Conservation (phyloP, 2,329 filamentous ascomycete genomes). For the Fulvia fulva region DNA sequence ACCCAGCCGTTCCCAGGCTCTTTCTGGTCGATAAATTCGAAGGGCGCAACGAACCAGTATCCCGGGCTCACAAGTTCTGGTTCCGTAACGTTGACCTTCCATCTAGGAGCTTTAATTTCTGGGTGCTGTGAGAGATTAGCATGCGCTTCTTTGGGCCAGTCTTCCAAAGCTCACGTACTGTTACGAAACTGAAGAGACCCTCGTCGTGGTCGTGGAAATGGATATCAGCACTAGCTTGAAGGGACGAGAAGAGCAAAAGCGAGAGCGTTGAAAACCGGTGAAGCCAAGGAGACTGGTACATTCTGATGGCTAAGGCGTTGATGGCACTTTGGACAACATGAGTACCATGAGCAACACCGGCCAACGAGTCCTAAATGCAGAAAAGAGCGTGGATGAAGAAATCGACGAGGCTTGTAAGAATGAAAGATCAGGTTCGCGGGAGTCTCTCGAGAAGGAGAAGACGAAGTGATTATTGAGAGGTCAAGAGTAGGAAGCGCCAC, state of each 20-base stretch:
- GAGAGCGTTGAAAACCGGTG: not conserved
- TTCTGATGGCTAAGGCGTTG: not conserved
- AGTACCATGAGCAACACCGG: not conserved
- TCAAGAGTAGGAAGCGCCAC: not conserved
- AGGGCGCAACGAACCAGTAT: constrained; percentile 23
- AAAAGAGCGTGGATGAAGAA: not conserved
- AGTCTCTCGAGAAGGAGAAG: not conserved
- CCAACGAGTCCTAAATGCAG: not conserved
- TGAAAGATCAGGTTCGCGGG: not conserved
- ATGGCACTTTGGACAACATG: not conserved
- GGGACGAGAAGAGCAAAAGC: constrained; percentile 1
- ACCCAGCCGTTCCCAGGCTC: constrained; percentile 15
- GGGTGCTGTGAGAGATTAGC: constrained; percentile 9
- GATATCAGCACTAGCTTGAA: not conserved
- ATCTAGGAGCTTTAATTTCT: constrained; percentile 19
- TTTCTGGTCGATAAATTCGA: constrained; percentile 13
- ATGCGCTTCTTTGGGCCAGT: not conserved
- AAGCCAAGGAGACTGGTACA: not conserved
- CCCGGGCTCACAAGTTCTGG: constrained; percentile 9
- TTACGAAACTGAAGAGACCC: constrained; percentile 9
- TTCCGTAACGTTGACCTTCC: constrained; percentile 14
- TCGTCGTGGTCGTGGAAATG: constrained; percentile 7
- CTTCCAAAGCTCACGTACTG: not conserved
- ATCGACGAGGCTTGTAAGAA: not conserved
- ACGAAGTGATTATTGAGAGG: not conserved